phyloP scores from a whole-genome alignment of 495 filamentous ascomycete genomes.

The Xylaria curta region DNA sequence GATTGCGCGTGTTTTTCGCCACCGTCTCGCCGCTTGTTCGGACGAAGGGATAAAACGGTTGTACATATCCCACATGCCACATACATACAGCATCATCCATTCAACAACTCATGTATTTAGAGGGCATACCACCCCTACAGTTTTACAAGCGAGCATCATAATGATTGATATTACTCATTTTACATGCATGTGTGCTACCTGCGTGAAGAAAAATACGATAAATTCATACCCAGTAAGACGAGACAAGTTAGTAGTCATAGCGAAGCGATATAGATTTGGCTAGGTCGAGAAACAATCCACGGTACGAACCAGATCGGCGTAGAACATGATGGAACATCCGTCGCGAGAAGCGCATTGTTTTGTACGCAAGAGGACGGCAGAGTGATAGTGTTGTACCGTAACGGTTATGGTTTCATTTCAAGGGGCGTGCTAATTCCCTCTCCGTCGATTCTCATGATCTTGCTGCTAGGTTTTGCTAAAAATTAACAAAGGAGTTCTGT shows the following conservation, averaged over 20 bases:
- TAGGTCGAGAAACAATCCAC: too few species aligned
- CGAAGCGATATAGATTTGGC: too few species aligned
- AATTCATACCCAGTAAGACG: too few species aligned
- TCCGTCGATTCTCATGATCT: too few species aligned
- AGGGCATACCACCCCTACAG: not conserved
- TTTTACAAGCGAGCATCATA: slow-evolving; percentile 9
- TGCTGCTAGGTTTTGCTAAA: too few species aligned
- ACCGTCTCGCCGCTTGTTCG: not conserved
- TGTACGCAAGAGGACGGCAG: not conserved
- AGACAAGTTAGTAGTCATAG: too few species aligned
- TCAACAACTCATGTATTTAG: not conserved
- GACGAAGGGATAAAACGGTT: not conserved
- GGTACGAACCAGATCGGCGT: too few species aligned
- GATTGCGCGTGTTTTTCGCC: not conserved
- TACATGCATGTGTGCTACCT: too few species aligned
- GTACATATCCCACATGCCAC: slow-evolving; percentile 1
- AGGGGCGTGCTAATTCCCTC: not conserved
- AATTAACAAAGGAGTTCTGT: too few species aligned
- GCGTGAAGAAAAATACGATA: too few species aligned
- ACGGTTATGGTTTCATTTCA: not conserved
- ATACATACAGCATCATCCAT: not conserved
- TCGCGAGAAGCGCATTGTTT: not conserved
- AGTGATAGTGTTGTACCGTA: not conserved
- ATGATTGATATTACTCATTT: not conserved
- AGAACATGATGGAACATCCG: too few species aligned